Evolutionary conservation across 192 early-diverging fungal species (phyloP).

Genomic region (Backusella tarrabulga): DNA sequence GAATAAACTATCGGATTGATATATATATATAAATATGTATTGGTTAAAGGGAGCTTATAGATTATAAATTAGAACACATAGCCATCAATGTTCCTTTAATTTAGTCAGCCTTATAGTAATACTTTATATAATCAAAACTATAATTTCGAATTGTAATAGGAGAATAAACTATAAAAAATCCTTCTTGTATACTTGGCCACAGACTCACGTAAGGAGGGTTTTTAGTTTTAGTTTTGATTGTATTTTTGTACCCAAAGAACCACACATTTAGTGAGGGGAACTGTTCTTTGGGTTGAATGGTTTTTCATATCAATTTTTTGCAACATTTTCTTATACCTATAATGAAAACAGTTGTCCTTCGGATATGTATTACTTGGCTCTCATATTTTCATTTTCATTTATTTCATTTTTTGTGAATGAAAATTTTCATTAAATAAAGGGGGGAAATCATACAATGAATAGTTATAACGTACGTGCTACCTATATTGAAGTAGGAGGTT

Average conservation of each 20-base stretch:
- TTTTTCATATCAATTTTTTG: not conserved
- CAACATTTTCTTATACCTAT: not conserved
- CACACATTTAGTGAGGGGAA: not conserved
- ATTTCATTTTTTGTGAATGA: constrained; percentile 4
- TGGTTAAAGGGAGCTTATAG: not conserved
- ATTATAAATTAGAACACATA: not conserved
- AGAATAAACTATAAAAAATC: not conserved
- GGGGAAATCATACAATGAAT: not conserved
- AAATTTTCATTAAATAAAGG: constrained; percentile 2
- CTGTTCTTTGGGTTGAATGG: not conserved
- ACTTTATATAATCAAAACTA: not conserved
- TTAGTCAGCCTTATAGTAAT: not conserved
- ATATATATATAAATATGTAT: not conserved
- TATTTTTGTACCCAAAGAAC: not conserved
- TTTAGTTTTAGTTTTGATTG: not conserved
- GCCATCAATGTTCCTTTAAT: not conserved
- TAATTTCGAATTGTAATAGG: not conserved
- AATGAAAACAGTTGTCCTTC: not conserved
- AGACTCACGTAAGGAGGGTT: not conserved
- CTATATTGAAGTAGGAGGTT: not conserved
- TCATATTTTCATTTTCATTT: not conserved
- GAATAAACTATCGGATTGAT: not conserved
- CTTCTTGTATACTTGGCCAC: not conserved
- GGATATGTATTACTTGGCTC: not conserved
- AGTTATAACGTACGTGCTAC: not conserved